Evolutionary conservation across 2,329 filamentous ascomycete genomes (phyloP).

Genomic region (Paraconiothyrium brasiliense): DNA sequence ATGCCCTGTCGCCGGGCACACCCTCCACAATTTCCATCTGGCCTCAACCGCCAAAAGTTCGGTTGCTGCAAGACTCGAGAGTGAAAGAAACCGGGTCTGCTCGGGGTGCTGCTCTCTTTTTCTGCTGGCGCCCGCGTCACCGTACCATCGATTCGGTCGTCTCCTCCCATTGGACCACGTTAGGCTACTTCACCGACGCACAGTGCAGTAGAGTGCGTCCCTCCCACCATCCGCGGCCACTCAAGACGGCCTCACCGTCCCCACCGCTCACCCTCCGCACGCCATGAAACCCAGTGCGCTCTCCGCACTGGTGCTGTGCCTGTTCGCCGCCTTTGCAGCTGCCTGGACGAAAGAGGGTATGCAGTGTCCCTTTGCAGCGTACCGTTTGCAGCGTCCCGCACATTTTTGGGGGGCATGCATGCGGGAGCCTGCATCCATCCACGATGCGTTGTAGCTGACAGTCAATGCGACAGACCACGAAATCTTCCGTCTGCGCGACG

Average conservation of each 20-base stretch:
- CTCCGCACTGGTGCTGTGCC: constrained; percentile 73
- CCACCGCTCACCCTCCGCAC: constrained; percentile 17
- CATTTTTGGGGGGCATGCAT: not conserved
- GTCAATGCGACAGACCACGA: constrained; percentile 76
- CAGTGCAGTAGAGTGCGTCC: constrained; percentile 35
- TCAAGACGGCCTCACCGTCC: constrained; percentile 25
- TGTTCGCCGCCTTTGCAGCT: constrained; percentile 73
- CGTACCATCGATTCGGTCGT: not conserved
- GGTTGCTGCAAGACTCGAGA: not conserved
- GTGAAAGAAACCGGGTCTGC: constrained; percentile 4
- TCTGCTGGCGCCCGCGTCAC: constrained; percentile 11
- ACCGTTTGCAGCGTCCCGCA: constrained; percentile 15
- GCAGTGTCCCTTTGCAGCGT: constrained; percentile 33
- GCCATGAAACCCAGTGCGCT: constrained; percentile 75
- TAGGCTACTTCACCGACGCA: constrained; percentile 33
- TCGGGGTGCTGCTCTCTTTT: constrained; percentile 10
- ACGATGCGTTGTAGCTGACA: constrained; percentile 30
- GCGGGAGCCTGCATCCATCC: constrained; percentile 22
- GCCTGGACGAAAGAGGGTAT: constrained; percentile 89
- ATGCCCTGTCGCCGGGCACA: constrained; percentile 4
- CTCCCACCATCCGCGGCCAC: constrained; percentile 36
- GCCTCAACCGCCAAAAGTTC: constrained; percentile 3
- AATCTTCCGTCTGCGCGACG: constrained; percentile 94
- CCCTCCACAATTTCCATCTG: constrained; percentile 14
- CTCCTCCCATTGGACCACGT: constrained; percentile 38